Evolutionary conservation across 768 basidiomycete species (phyloP), one percentile per base, ranked within the genome.

Genomic region (Galerina marginata): DNA sequence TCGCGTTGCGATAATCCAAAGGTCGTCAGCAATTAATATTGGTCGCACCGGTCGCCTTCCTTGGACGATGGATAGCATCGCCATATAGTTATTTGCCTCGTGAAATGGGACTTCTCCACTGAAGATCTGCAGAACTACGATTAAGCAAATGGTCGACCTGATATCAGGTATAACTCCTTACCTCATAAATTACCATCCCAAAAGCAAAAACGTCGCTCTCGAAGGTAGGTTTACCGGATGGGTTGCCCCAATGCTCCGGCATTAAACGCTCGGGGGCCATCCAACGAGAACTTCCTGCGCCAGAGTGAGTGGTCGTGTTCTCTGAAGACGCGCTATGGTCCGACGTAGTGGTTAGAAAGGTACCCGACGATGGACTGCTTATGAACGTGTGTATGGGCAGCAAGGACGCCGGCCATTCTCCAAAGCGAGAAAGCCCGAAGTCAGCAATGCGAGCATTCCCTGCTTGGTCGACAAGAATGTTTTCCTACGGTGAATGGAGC

Each of bases 181-280:
- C 64, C 54, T 67, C 68, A 50, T 69, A 69, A 9, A 76, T 65
- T 0, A 68, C 43, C 74, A 74, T 74, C 0, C 66, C 71, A 42
- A 73, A 67, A 1, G 72, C 69, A 33, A 68, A 75, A 1, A 75
- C 62, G 55, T 75, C 74, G 44, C 72, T 73, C 26, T 59, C 36
- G 37, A 68, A 67, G 9, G 74, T 74, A 2, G 70, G 59, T 42
- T 54, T 56, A 0, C 67, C 61, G 12, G 37, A 58, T 9, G 37
- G 6, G 3, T 43, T 26, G 7, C 60, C 58, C 43, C 53, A 69
- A 0, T 29, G 50, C 10, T 67, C 65, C 4, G 72, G 65, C 0
- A 62, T 16, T 1, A 73, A 56, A 4, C 64, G 65, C 39, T 75
- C 72, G 0, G 74, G 72, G 0, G 72, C 69, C 71, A 72, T 74